phyloP scores from a whole-genome alignment of 2,329 filamentous ascomycete genomes.

The Penicillium sp. region DNA sequence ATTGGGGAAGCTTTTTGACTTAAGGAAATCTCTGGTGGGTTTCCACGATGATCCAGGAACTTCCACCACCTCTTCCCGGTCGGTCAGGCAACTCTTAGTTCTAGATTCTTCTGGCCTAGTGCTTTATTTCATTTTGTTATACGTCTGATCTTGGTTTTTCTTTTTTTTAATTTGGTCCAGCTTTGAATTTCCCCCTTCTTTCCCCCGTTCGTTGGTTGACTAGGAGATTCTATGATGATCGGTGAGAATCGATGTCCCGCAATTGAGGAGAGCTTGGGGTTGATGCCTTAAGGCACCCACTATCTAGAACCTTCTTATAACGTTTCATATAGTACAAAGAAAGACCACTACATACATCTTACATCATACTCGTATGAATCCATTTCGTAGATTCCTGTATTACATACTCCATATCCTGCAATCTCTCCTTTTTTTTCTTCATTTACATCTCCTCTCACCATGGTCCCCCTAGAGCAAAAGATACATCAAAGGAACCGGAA shows the following conservation, averaged over 20 bases:
- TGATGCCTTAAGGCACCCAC: neutral
- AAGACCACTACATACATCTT: no score
- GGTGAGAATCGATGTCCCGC: neutral
- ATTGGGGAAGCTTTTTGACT: slow-evolving; percentile 28
- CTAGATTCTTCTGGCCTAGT: slow-evolving; percentile 19
- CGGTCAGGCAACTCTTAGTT: slow-evolving; percentile 24
- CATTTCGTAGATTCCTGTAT: neutral
- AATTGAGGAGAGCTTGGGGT: neutral
- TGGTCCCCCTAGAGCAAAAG: neutral
- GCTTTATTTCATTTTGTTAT: neutral
- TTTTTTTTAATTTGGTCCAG: neutral
- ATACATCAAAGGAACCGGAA: neutral
- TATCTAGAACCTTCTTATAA: slow-evolving; percentile 35
- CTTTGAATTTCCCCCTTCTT: neutral
- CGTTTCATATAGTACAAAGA: neutral
- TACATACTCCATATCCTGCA: neutral
- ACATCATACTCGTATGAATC: neutral
- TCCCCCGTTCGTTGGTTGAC: neutral
- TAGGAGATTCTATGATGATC: neutral
- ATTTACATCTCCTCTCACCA: neutral
- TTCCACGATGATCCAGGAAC: slow-evolving; percentile 43
- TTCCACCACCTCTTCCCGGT: slow-evolving; percentile 30
- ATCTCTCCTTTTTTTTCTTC: neutral
- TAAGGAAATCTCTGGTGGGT: slow-evolving; percentile 32
- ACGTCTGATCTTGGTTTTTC: neutral